Evolutionary conservation across 768 basidiomycete genomes (phyloP).

Genomic region (Mycena floridula): DNA sequence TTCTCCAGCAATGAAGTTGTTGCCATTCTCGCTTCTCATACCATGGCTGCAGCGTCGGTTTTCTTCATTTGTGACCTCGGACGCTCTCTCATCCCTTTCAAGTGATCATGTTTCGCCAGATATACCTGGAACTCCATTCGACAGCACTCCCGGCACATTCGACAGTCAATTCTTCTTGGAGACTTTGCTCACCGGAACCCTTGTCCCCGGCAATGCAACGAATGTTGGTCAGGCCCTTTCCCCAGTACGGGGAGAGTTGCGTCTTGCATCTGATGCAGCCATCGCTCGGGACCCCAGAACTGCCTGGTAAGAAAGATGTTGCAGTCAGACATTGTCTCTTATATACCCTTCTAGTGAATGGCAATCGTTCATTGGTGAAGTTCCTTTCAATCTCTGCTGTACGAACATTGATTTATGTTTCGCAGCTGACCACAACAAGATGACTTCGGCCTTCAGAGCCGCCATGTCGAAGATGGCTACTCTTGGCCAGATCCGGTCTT

Average conservation of each 20-base stretch:
- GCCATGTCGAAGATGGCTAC: slow-evolving; percentile 15
- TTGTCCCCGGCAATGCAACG: slow-evolving; percentile 37
- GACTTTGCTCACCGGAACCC: slow-evolving; percentile 35
- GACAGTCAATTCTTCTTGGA: slow-evolving; percentile 44
- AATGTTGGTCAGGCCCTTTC: slow-evolving; percentile 12
- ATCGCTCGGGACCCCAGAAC: not conserved
- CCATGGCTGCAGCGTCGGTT: slow-evolving; percentile 12
- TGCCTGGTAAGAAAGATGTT: not conserved
- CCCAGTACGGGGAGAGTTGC: not conserved
- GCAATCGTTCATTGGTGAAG: not conserved
- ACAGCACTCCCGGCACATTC: slow-evolving; percentile 37
- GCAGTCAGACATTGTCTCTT: not conserved
- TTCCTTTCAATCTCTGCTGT: not conserved
- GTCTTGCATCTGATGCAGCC: not conserved
- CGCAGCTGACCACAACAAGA: slow-evolving; percentile 9
- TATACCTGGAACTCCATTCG: slow-evolving; percentile 31
- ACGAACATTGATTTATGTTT: not conserved
- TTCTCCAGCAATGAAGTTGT: slow-evolving; percentile 11
- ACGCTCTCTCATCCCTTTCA: not conserved
- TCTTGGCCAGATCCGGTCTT: slow-evolving; percentile 10
- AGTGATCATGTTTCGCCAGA: no score
- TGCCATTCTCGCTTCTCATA: slow-evolving; percentile 10
- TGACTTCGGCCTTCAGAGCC: slow-evolving; percentile 10
- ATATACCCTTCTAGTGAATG: not conserved
- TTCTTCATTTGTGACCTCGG: slow-evolving; percentile 8